These are phyloP conservation scores for Boletus speciosus DNA, from an alignment of 768 basidiomycete genomes.

Conservation along the genomic window DNA sequence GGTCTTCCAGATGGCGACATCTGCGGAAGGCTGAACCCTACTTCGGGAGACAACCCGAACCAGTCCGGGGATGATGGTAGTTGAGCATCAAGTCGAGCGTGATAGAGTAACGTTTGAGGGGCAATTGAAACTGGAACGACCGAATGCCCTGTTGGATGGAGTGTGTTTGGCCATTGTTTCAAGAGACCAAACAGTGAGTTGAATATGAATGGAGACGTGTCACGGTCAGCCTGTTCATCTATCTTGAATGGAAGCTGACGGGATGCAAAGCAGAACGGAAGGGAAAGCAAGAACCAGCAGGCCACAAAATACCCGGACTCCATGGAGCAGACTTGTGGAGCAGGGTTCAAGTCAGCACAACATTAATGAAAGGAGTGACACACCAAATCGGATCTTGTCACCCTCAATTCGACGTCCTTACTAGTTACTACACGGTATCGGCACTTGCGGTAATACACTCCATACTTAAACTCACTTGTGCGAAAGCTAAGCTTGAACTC, in stretches of 20 bases:
- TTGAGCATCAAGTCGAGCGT: neutral
- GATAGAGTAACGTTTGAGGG: constrained; percentile 3
- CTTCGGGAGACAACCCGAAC: constrained; percentile 5
- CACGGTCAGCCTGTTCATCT: neutral
- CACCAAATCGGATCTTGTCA: neutral
- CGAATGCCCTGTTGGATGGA: constrained; percentile 1
- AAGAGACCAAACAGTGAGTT: constrained; percentile 5
- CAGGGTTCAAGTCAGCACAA: neutral
- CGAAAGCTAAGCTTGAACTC: too few relatives aligned
- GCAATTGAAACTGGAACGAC: constrained; percentile 2
- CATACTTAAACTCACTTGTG: too few relatives aligned
- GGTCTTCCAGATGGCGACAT: neutral
- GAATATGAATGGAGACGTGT: constrained; percentile 1
- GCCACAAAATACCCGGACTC: neutral
- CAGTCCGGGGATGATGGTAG: constrained; percentile 1
- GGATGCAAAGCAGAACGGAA: neutral
- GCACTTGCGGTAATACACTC: too few relatives aligned
- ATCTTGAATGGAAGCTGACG: neutral
- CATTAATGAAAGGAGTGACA: neutral
- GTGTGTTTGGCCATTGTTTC: constrained; percentile 7
- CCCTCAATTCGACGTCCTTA: neutral
- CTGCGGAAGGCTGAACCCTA: constrained; percentile 3
- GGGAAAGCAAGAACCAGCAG: neutral
- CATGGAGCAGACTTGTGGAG: neutral
- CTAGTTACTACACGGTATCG: too few relatives aligned